Evolutionary conservation across 495 filamentous ascomycete genomes (phyloP), one percentile per base, ranked within the genome.

Genomic region (Glarea lozoyensis): DNA sequence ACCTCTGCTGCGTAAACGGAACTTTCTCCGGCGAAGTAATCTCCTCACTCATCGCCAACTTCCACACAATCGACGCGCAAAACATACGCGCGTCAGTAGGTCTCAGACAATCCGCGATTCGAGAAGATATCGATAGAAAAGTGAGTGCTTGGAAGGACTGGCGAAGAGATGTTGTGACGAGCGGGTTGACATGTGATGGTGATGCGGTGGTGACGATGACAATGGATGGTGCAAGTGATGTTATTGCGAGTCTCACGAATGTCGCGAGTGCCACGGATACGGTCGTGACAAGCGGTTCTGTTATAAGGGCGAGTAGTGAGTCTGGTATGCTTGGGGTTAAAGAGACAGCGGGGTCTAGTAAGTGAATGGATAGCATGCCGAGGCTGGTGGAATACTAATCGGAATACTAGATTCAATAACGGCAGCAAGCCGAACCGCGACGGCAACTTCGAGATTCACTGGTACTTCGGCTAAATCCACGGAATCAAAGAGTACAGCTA

Each of bases 1-100:
- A 37, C 18, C 19, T 20, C 18, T 37, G 35, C 35, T 37, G 35
- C 17, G 35, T 37, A 6, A 19, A 37, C 19, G 35, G 35, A 7
- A 21, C n/a, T 10, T 37, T 16, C 17, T 5, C 35, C 5, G 35
- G 35, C 16, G 17, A 16, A 3, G 35, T 37, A 16, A 21, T 37
- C 35, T 37, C 35, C 35, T 20, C 15, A 11, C 22, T 19, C 16
- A 10, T 37, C 5, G 11, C 19, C 17, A 21, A 37, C 10, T 21
- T 9, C 10, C 7, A 29, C 25, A 29, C 7, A 7, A n/a, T n/a
- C 7, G 25, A 29, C n/a, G n/a, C n/a, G 7, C n/a, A 7, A 7
- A 7, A 7, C 25, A n/a, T 29, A 29, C 25, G 25, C 7, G 25
- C 25, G 25, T 29, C 25, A n/a, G n/a, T 29, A 7, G n/a, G n/a